Evolutionary conservation across 371 early-diverging fungal genomes (phyloP).

Genomic region (Entomophthora muscae): DNA sequence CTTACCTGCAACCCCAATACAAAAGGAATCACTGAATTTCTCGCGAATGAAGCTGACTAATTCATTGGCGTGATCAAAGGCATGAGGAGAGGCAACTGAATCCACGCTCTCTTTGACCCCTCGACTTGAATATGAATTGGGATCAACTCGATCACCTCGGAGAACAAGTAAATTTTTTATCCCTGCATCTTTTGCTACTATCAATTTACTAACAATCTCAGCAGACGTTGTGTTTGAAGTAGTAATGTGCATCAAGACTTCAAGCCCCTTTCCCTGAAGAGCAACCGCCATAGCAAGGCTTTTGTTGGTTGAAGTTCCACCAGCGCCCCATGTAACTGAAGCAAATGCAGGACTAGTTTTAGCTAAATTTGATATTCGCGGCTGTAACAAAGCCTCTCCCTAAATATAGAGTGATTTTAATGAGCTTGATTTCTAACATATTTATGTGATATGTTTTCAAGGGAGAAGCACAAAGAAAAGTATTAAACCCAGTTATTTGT

Average conservation of each 20-base stretch:
- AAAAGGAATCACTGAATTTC: conserved; percentile 80
- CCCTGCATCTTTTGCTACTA: conserved; percentile 69
- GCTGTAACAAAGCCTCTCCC: conserved; percentile 78
- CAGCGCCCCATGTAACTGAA: conserved; percentile 94
- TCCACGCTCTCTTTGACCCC: conserved; percentile 22
- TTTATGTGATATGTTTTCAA: too few species aligned
- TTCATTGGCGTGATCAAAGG: conserved; percentile 77
- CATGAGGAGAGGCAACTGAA: too few species aligned
- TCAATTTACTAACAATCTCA: not conserved
- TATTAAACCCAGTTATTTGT: too few species aligned
- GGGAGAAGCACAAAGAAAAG: too few species aligned
- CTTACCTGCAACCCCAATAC: conserved; percentile 92
- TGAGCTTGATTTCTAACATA: too few species aligned
- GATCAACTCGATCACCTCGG: conserved; percentile 38
- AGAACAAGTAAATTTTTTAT: conserved; percentile 88
- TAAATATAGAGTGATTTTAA: too few species aligned
- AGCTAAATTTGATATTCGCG: conserved; percentile 82
- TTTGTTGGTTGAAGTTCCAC: conserved; percentile 74
- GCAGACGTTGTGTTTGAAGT: conserved; percentile 77
- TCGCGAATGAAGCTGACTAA: conserved; percentile 75
- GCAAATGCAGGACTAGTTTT: conserved; percentile 69
- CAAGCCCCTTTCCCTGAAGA: conserved; percentile 70
- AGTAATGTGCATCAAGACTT: conserved; percentile 89
- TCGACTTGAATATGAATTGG: not conserved
- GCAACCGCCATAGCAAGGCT: conserved; percentile 67